Base-by-base conservation (phyloP, 805 yeast genomes). In the Cyberlindnera sargentensis region DNA sequence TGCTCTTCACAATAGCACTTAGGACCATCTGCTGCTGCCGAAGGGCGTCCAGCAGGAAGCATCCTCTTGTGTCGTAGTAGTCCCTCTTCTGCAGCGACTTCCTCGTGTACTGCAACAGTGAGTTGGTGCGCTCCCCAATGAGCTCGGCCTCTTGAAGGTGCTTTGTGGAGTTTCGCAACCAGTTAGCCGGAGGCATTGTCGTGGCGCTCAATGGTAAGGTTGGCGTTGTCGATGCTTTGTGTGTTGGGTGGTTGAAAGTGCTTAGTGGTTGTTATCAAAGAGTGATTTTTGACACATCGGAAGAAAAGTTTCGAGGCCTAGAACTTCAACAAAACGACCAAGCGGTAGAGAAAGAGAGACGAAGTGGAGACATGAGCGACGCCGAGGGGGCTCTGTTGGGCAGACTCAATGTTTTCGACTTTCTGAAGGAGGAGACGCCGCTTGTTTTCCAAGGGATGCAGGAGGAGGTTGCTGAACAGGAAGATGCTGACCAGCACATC, bases 51-150 rank as follows among this genome's bases (percentile, higher is more conserved):
- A 68, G 56, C 36, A 75, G 55, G 50, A 73, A 80, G 29, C 63
- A 63, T 8, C 71, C 57, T 41, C 66, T 68, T 3, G 75, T 70
- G 50, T 72, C 58, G 34, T 62, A 56, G 10, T 66, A 63, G 33
- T 75, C 72, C 44, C 74, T 66, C 25, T 56, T 50, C 31, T 65
- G 66, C 7, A 76, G 60, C 10, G 65, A 57, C n/a, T 53, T 56
- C 31, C 62, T 57, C 2, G 72, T 64, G 8, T 60, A 58, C 1
- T 62, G 58, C 7, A 76, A 64, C 24, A 61, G 55, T 23, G 53
- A 50, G 51, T 72, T 73, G 20, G 83, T 80, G 31, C 66, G 68
- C n/a, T 68, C 66, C 41, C 85, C 78, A 4, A 74, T 53, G 7
- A 65, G 62, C 43, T 73, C 78, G 0, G 82, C 83, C 10, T 67